phyloP scores from a whole-genome alignment of 1,139 yeast genomes.

The Pichia kudriavzevii region DNA sequence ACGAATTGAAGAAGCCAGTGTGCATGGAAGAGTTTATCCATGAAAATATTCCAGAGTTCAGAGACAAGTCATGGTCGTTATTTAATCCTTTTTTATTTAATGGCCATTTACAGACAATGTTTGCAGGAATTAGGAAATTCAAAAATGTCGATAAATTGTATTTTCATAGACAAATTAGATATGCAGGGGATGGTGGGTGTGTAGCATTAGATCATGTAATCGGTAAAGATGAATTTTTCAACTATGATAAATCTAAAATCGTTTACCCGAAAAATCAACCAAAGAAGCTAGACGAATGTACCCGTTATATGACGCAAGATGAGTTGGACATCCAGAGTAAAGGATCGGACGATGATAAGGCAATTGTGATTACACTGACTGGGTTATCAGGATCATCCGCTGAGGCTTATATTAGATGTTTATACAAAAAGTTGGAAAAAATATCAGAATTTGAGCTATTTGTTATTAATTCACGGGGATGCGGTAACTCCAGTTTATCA shows the following conservation, averaged over 20 bases:
- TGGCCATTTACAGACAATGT: slow-evolving; percentile 74
- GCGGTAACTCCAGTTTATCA: slow-evolving; percentile 74
- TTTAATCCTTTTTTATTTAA: slow-evolving; percentile 60
- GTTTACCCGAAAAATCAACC: slow-evolving; percentile 60
- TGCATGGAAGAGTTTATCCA: slow-evolving; percentile 12
- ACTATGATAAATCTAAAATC: slow-evolving; percentile 29
- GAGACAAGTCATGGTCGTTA: slow-evolving; percentile 40
- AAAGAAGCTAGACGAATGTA: slow-evolving; percentile 52
- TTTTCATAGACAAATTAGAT: slow-evolving; percentile 69
- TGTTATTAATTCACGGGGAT: slow-evolving; percentile 78
- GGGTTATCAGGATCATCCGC: slow-evolving; percentile 93
- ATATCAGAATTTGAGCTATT: slow-evolving; percentile 48
- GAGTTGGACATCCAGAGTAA: slow-evolving; percentile 33
- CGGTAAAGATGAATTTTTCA: slow-evolving; percentile 35
- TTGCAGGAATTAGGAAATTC: slow-evolving; percentile 52
- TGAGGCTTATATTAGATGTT: slow-evolving; percentile 74
- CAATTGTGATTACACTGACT: slow-evolving; percentile 66
- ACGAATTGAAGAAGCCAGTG: slow-evolving; percentile 1
- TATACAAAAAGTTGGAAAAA: slow-evolving; percentile 34
- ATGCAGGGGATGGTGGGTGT: slow-evolving; percentile 60
- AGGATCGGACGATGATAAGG: slow-evolving; percentile 37
- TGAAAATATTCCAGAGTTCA: slow-evolving; percentile 36
- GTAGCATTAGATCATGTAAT: slow-evolving; percentile 75
- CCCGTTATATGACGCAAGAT: slow-evolving; percentile 54
- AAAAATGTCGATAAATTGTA: slow-evolving; percentile 50